These are phyloP conservation scores for Ceratocystis harringtonii DNA, from an alignment of 2,329 filamentous ascomycete genomes.

Conservation along the genomic window DNA sequence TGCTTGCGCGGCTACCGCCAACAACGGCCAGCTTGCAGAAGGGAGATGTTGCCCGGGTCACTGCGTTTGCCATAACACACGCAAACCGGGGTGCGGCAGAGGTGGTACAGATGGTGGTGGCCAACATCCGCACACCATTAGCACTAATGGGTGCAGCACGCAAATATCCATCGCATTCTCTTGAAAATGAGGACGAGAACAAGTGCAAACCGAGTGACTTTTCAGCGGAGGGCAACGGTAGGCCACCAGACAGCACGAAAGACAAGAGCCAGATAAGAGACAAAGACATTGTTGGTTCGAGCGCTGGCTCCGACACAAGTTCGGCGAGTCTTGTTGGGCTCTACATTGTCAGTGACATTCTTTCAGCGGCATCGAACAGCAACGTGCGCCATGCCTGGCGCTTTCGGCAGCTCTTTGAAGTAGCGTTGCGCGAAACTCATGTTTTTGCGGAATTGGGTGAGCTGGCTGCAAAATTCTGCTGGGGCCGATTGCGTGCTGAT, in stretches of 20 bases:
- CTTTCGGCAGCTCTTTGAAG: constrained; percentile 67
- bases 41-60: constrained; percentile 73
- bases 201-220: not conserved
- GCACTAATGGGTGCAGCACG: constrained; percentile 43
- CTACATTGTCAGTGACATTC: constrained; percentile 62
- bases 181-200: not conserved
- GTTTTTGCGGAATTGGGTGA: constrained; percentile 63
- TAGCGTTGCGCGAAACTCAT: constrained; percentile 48
- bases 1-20: constrained; percentile 69
- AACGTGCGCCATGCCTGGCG: constrained; percentile 75
- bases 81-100: constrained; percentile 75
- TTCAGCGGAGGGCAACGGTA: not conserved
- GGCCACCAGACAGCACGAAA: not conserved
- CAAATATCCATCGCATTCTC: constrained; percentile 31
- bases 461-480: constrained; percentile 55
- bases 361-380: constrained; percentile 61
- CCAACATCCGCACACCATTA: constrained; percentile 67
- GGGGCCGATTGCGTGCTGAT: constrained; percentile 69
- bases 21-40: constrained; percentile 59
- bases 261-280: constrained; percentile 15
- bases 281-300: constrained; percentile 21
- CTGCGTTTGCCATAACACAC: constrained; percentile 78
- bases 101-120: constrained; percentile 74
- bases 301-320: constrained; percentile 45
- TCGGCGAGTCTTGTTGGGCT: constrained; percentile 63